These are phyloP conservation scores for Cryptococcus floricola DNA, from an alignment of 1,284 basidiomycete genomes.

Conservation along the genomic window DNA sequence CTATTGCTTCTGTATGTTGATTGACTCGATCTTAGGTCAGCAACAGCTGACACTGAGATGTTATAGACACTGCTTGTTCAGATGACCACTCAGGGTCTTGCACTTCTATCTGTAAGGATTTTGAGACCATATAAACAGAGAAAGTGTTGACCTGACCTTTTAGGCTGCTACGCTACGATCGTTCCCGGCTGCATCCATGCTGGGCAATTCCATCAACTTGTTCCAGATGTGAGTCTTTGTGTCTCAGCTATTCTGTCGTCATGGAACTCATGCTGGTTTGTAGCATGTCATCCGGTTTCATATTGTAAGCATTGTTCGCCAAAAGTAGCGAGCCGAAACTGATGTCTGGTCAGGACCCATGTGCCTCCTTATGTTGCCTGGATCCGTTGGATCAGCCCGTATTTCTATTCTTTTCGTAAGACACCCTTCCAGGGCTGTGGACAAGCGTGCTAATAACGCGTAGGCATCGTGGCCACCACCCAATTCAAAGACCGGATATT, in stretches of 20 bases:
- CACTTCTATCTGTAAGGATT: constrained; percentile 41
- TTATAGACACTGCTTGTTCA: constrained; percentile 46
- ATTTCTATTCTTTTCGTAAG: constrained; percentile 40
- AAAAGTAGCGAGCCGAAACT: background rate
- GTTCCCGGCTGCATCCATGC: constrained; percentile 45
- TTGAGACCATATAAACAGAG: background rate
- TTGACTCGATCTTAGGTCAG: background rate
- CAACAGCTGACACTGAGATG: background rate
- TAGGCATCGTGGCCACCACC: constrained; percentile 45
- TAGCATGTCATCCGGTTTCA: constrained; percentile 40
- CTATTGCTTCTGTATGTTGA: constrained; percentile 43
- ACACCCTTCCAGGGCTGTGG: background rate
- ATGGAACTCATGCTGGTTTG: background rate
- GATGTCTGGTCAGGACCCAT: constrained; percentile 25
- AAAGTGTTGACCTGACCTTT: background rate
- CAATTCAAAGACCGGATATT: constrained; percentile 50
- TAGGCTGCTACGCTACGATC: constrained; percentile 43
- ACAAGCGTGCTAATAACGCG: background rate
- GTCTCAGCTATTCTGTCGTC: background rate
- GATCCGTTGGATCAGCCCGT: constrained; percentile 49
- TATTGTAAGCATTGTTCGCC: constrained; percentile 23
- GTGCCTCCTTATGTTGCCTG: constrained; percentile 51
- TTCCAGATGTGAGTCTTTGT: constrained; percentile 26
- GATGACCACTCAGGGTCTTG: constrained; percentile 48
- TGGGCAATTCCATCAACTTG: constrained; percentile 45